Percentiles rank a stretch among this genome's conserved stretches.
Conservation (phyloP, 441 rosid genomes). For the Pelargonium australe region DNA sequence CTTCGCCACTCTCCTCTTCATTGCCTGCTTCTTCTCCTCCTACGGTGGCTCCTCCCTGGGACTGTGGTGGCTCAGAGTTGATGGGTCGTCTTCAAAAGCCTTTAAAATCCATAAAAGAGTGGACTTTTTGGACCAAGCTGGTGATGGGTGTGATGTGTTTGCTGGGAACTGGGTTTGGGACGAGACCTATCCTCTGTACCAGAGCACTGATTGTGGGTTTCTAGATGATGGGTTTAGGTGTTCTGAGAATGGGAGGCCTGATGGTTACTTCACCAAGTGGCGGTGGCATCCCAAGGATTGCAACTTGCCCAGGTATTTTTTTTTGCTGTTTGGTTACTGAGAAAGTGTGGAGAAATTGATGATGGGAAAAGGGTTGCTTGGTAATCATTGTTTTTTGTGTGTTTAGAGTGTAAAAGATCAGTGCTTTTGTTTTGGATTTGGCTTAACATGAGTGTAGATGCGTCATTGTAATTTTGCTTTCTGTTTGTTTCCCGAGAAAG, state of each 20-base stretch:
- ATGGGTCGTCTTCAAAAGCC: slow-evolving; percentile 28
- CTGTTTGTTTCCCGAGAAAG: too few relatives aligned
- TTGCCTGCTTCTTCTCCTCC: slow-evolving; percentile 63
- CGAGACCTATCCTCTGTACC: slow-evolving; percentile 80
- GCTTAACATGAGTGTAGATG: too few relatives aligned
- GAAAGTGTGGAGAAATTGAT: neutral
- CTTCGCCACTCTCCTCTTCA: slow-evolving; percentile 45
- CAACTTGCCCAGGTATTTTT: slow-evolving; percentile 66
- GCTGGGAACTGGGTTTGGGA: slow-evolving; percentile 97
- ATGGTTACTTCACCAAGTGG: slow-evolving; percentile 82
- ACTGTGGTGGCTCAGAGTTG: slow-evolving; percentile 41
- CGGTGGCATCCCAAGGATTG: slow-evolving; percentile 89
- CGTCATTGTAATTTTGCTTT: too few relatives aligned
- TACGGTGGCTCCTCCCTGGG: slow-evolving; percentile 41
- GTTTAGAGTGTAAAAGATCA: neutral
- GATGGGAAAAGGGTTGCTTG: neutral
- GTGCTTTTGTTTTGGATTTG: too few relatives aligned
- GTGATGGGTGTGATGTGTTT: slow-evolving; percentile 62
- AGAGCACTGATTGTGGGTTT: slow-evolving; percentile 70
- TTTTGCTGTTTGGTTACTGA: slow-evolving; percentile 9
- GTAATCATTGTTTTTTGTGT: neutral
- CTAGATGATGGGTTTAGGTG: slow-evolving; percentile 80
- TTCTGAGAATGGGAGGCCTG: slow-evolving; percentile 80
- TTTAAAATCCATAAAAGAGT: slow-evolving; percentile 24
- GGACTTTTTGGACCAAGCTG: slow-evolving; percentile 47